These are phyloP conservation scores for Penicillium desertorum DNA, from an alignment of 495 filamentous ascomycete genomes.

Conservation along the genomic window DNA sequence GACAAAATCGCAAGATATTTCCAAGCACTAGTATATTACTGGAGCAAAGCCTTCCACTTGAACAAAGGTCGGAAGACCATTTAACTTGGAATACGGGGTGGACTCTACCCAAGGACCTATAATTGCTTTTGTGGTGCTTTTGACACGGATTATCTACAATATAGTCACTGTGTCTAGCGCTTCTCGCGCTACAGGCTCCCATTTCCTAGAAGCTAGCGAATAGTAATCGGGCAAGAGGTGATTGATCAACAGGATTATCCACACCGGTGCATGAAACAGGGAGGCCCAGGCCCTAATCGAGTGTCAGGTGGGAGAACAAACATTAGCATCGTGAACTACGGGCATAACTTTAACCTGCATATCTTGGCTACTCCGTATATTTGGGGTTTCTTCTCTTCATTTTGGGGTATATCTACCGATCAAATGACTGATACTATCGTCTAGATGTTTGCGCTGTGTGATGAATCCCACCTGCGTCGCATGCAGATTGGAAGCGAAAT, in stretches of 20 bases:
- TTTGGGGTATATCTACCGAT: neutral
- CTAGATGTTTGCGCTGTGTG: neutral
- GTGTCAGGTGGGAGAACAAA: neutral
- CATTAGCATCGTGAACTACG: neutral
- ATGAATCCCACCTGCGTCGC: neutral
- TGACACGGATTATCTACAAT: neutral
- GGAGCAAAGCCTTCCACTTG: neutral
- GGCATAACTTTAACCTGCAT: neutral
- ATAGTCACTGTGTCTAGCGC: neutral
- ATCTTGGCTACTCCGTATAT: neutral
- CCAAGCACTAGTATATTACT: neutral
- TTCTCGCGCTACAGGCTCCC: neutral
- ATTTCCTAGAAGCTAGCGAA: neutral
- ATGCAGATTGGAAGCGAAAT: neutral
- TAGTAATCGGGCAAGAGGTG: neutral
- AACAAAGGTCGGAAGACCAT: neutral
- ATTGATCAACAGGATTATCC: conserved; percentile 3
- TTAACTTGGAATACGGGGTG: neutral
- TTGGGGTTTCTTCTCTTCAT: neutral
- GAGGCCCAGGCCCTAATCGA: neutral
- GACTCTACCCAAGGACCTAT: neutral
- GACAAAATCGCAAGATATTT: neutral
- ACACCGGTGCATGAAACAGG: neutral
- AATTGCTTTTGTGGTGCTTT: conserved; percentile 3
- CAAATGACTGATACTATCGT: neutral